Percentiles rank a stretch among this genome's conserved stretches.
These are phyloP conservation scores for Rhodotorula sp. DNA, from an alignment of 1,284 basidiomycete genomes.

Conservation along the genomic window DNA sequence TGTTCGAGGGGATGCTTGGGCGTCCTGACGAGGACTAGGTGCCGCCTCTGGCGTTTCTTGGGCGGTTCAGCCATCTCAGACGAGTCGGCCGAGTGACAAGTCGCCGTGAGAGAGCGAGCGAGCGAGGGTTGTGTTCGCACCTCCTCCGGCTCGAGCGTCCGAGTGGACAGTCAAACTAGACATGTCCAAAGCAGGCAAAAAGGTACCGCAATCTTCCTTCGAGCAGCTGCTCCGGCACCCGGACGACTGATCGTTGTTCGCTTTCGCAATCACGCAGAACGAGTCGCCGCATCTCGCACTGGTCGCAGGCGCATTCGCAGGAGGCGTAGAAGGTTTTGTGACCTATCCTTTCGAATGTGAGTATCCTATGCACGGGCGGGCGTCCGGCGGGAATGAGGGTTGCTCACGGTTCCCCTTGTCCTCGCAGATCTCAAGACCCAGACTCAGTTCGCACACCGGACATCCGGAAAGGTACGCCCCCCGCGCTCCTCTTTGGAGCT, in stretches of 20 bases:
- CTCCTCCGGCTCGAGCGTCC: too few relatives aligned
- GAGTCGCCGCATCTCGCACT: constrained; percentile 50
- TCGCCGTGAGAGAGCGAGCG: not conserved
- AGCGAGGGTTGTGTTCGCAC: not conserved
- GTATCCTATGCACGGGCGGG: not conserved
- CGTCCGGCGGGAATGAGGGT: not conserved
- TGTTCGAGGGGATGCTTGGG: constrained; percentile 15
- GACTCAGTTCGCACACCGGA: constrained; percentile 35
- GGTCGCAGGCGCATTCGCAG: constrained; percentile 88
- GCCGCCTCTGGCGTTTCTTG: not conserved
- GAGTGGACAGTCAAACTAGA: too few relatives aligned
- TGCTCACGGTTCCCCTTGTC: not conserved
- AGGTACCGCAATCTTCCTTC: constrained; percentile 7
- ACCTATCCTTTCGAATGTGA: constrained; percentile 79
- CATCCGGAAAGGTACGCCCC: constrained; percentile 13
- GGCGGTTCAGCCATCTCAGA: not conserved
- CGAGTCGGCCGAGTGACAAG: not conserved
- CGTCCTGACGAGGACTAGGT: constrained; percentile 42
- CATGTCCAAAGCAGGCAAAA: constrained; percentile 21
- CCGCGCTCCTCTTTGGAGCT: too few relatives aligned
- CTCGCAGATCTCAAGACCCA: constrained; percentile 37
- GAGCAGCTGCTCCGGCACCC: too few relatives aligned
- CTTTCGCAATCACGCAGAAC: constrained; percentile 21
- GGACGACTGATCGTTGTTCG: not conserved
- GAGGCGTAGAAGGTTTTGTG: constrained; percentile 76